Evolutionary conservation across 305 asterid species (phyloP), one percentile per base, ranked within the genome.

Genomic region (Salvia sclarea): DNA sequence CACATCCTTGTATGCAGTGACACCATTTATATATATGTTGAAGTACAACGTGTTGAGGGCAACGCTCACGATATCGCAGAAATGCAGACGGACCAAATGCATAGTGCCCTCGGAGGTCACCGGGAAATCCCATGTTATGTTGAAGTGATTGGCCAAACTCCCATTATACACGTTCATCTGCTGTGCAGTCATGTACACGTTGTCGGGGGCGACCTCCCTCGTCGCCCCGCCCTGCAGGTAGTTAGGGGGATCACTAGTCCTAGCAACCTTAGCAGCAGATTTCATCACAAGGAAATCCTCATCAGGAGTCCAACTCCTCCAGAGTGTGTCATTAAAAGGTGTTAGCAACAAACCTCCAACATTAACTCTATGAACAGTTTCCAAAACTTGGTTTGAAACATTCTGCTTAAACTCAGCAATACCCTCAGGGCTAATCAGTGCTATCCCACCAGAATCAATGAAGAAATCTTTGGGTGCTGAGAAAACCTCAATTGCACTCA

Each of bases 221-320:
- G 85, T 84, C 8, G 97, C 95, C 14, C 98, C 96, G 2, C 98
- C 97, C 0, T 65, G 78, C 48, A 80, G 88, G 75, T 88, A 93
- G 53, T 84, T 79, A 0, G 98, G 98, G 3, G 76, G 80, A 72
- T 82, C 77, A 47, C 70, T 68, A 25, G 88, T 82, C 16, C 44
- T 25, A 31, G 88, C 97, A 64, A 73, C 31, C 68, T 79, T 83
- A 22, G 96, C 96, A 56, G 97, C 88, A 28, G 96, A 82, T 83
- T 88, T 85, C 63, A 93, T 52, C 68, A 80, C 82, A 11, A 93
- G 88, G 69, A 78, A 93, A 52, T 79, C 95, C 9, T 80, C 91
- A 75, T 93, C 98, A 2, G 97, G 92, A 44, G 85, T 53, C 97
- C 98, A 93, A 48, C 78, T 82, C 57, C 98, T 83, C 98, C 98